phyloP scores from a whole-genome alignment of 176 grass and related monocot genomes.

The Elymus sibiricus region DNA sequence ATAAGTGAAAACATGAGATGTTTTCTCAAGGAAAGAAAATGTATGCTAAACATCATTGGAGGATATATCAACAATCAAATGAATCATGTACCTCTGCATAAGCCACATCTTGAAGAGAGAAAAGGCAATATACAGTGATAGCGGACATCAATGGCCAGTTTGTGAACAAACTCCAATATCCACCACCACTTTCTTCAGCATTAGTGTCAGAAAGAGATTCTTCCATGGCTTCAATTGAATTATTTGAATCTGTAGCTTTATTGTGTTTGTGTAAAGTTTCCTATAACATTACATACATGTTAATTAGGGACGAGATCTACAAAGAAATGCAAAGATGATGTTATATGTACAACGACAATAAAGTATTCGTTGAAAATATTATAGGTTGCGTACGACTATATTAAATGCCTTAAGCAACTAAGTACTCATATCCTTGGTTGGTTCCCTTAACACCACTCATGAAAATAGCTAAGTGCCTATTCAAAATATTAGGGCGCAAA shows the following conservation, averaged over 20 bases:
- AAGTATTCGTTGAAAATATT: neutral
- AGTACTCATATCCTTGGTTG: neutral
- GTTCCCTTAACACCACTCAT: neutral
- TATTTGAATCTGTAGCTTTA: constrained; percentile 29
- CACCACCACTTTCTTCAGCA: constrained; percentile 32
- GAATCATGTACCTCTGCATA: constrained; percentile 69
- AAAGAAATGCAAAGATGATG: neutral
- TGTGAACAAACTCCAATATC: constrained; percentile 59
- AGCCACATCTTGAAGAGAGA: constrained; percentile 91
- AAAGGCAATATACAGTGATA: constrained; percentile 80
- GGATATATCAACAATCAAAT: constrained; percentile 14
- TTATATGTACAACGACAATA: neutral
- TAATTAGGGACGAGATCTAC: neutral
- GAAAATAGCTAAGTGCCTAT: neutral
- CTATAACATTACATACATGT: constrained; percentile 25
- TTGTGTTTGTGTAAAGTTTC: constrained; percentile 89
- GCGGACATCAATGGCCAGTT: constrained; percentile 91
- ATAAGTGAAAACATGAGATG: constrained; percentile 7
- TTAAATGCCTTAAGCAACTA: neutral
- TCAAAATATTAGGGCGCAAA: neutral
- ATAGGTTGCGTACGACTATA: neutral
- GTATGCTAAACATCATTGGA: neutral
- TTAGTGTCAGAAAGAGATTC: constrained; percentile 41
- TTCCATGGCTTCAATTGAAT: constrained; percentile 39
- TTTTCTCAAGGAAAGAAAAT: neutral